Percentiles rank a stretch among this genome's conserved stretches.
Evolutionary conservation across 1,139 yeast genomes (phyloP).

Genomic region (Petasospora rhodanensis): DNA sequence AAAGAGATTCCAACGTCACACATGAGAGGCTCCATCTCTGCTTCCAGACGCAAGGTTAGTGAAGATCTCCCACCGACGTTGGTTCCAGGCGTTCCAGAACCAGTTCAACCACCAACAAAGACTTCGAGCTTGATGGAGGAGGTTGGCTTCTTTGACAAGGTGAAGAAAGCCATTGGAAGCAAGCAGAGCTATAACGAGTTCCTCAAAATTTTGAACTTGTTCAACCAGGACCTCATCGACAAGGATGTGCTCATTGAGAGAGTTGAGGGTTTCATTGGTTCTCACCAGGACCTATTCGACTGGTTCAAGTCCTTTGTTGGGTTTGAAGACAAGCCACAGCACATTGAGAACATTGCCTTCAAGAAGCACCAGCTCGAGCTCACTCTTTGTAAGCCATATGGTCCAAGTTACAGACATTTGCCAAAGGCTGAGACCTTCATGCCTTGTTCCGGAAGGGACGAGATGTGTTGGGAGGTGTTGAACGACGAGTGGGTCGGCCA

Average conservation of each 20-base stretch:
- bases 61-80: slow-evolving; percentile 57
- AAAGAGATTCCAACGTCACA: slow-evolving; percentile 28
- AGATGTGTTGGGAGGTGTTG: slow-evolving; percentile 98
- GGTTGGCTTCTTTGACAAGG: slow-evolving; percentile 85
- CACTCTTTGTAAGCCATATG: slow-evolving; percentile 77
- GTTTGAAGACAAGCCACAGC: slow-evolving; percentile 69
- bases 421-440: slow-evolving; percentile 94
- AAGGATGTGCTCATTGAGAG: slow-evolving; percentile 77
- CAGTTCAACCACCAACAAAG: slow-evolving; percentile 64
- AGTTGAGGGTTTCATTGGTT: slow-evolving; percentile 80
- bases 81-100: slow-evolving; percentile 84
- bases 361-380: slow-evolving; percentile 88
- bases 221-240: slow-evolving; percentile 86
- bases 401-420: slow-evolving; percentile 88
- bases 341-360: slow-evolving; percentile 82
- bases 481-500: slow-evolving; percentile 99
- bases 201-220: slow-evolving; percentile 78
- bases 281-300: slow-evolving; percentile 69
- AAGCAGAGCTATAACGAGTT: slow-evolving; percentile 90
- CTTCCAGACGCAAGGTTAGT: slow-evolving; percentile 24
- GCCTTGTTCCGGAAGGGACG: slow-evolving; percentile 99
- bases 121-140: slow-evolving; percentile 73
- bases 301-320: slow-evolving; percentile 96
- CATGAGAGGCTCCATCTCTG: slow-evolving; percentile 13
- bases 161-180: slow-evolving; percentile 83